phyloP scores from a whole-genome alignment of 2,329 filamentous ascomycete species.

The Pseudogymnoascus sp. region DNA sequence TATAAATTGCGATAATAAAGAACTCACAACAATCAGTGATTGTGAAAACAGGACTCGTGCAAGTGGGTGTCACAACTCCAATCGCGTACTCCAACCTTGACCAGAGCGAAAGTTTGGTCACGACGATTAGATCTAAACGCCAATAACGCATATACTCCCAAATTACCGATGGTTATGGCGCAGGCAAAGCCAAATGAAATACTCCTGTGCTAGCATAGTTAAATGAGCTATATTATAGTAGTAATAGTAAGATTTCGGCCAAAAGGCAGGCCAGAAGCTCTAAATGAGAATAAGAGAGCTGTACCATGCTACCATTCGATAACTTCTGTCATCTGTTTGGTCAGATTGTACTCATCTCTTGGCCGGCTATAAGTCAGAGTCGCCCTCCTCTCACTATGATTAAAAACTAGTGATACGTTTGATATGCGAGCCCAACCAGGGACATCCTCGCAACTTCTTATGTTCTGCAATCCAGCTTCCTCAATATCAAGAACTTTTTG shows the following conservation, averaged over 20 bases:
- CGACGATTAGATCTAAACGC: too few species aligned
- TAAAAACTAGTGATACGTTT: background rate
- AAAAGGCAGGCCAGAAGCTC: background rate
- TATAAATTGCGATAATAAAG: too few species aligned
- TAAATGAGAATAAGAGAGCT: background rate
- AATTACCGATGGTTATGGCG: too few species aligned
- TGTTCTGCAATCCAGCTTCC: constrained; percentile 9
- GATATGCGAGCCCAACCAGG: constrained; percentile 11
- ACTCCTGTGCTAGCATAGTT: too few species aligned
- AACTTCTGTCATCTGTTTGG: background rate
- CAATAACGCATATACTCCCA: too few species aligned
- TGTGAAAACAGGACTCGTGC: too few species aligned
- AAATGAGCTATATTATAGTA: background rate
- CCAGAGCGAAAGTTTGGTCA: too few species aligned
- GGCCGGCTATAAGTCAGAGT: background rate
- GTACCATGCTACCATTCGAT: background rate
- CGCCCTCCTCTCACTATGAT: background rate
- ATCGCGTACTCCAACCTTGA: too few species aligned
- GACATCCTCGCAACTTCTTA: constrained; percentile 13
- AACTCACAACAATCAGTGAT: too few species aligned
- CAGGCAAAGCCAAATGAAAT: too few species aligned
- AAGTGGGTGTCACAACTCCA: too few species aligned
- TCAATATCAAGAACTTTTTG: background rate
- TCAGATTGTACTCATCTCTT: background rate
- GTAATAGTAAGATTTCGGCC: background rate